Evolutionary conservation across 257 asterid genomes (phyloP).

Genomic region (Solanum pennellii): DNA sequence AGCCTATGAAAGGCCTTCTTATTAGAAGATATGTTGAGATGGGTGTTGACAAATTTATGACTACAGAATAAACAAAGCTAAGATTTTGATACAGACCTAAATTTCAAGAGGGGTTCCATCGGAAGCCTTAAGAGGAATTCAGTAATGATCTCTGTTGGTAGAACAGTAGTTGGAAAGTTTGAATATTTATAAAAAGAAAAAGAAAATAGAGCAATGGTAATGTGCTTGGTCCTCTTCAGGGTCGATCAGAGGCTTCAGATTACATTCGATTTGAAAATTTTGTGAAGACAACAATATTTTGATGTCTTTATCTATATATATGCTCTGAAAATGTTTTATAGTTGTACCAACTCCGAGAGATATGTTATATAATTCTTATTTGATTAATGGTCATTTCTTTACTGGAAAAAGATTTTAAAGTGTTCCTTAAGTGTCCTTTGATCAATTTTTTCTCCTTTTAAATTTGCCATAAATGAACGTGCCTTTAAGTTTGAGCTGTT

Average conservation of each 20-base stretch:
- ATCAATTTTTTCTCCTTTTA: not conserved
- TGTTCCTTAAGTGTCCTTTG: too few species aligned
- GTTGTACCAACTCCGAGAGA: not conserved
- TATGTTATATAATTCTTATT: too few species aligned
- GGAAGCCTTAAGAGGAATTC: not conserved
- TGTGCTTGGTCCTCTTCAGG: not conserved
- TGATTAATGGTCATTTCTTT: not conserved
- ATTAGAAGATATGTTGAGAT: too few species aligned
- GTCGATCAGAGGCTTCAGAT: not conserved
- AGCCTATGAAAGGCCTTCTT: too few species aligned
- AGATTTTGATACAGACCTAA: too few species aligned
- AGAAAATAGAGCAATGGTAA: not conserved
- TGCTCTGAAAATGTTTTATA: too few species aligned
- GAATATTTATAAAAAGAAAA: too few species aligned
- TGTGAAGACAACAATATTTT: not conserved
- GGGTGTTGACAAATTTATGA: too few species aligned
- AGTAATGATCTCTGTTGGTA: not conserved
- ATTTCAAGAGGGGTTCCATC: not conserved
- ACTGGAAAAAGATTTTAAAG: not conserved
- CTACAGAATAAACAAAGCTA: too few species aligned
- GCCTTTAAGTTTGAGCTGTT: not conserved
- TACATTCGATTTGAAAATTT: too few species aligned
- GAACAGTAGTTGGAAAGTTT: not conserved
- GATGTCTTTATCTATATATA: too few species aligned
- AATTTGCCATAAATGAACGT: not conserved